phyloP scores from a whole-genome alignment of 2,329 filamentous ascomycete genomes.

The Fusarium temperatum region DNA sequence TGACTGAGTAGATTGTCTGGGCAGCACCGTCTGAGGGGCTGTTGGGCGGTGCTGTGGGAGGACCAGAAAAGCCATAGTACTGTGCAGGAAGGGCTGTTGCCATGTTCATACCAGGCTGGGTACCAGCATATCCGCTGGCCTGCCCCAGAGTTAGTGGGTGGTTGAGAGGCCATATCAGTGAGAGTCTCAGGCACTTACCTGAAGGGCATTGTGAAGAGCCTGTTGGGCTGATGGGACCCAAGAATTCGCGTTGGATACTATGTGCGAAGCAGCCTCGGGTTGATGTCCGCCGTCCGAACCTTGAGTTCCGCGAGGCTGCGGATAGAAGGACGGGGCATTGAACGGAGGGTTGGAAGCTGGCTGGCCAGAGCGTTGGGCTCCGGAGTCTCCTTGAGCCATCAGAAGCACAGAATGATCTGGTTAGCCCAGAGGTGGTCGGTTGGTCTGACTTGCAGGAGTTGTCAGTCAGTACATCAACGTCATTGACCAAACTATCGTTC shows the following conservation, averaged over 20 bases:
- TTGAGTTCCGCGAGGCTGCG: neutral
- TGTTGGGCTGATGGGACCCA: slow-evolving; percentile 41
- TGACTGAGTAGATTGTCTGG: neutral
- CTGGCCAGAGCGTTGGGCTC: slow-evolving; percentile 5
- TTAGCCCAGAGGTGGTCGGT: neutral
- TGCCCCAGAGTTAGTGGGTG: neutral
- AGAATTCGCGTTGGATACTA: slow-evolving; percentile 14
- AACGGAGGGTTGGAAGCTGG: slow-evolving; percentile 20
- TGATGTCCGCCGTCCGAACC: neutral
- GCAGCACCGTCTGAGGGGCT: slow-evolving; percentile 3
- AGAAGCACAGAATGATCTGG: neutral
- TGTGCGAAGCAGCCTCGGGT: neutral
- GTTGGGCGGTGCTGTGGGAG: slow-evolving; percentile 31
- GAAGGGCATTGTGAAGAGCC: slow-evolving; percentile 34
- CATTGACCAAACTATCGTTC: neutral
- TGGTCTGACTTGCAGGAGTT: slow-evolving; percentile 8
- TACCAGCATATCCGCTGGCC: slow-evolving; percentile 19
- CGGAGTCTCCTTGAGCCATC: neutral
- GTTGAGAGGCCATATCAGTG: neutral
- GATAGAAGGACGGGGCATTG: neutral
- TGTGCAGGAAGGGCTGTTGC: neutral
- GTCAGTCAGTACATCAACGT: neutral
- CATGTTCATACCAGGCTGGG: neutral
- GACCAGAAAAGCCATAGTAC: neutral
- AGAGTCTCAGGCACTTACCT: slow-evolving; percentile 3